These are phyloP conservation scores for Nidula niveotomentosa DNA, from an alignment of 1,284 basidiomycete species.

Conservation along the genomic window DNA sequence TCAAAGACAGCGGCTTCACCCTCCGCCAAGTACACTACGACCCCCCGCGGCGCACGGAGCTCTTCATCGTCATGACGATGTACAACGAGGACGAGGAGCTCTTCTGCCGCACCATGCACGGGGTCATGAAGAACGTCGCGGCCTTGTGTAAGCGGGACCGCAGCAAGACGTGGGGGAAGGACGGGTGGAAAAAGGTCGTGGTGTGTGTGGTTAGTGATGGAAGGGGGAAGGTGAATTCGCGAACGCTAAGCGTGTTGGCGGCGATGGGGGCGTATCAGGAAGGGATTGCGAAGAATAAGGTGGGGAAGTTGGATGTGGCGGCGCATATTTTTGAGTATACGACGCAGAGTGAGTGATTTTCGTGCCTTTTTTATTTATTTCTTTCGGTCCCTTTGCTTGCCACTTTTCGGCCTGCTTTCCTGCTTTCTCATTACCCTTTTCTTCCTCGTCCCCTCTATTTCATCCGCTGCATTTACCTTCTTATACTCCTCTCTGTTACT, in stretches of 20 bases:
- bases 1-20: slow-evolving; percentile 78
- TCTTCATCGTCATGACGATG: slow-evolving; percentile 74
- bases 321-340: slow-evolving; percentile 98
- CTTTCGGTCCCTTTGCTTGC: no score
- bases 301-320: slow-evolving; percentile 79
- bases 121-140: slow-evolving; percentile 87
- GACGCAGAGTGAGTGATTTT: slow-evolving; percentile 66
- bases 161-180: slow-evolving; percentile 93
- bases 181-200: slow-evolving; percentile 93
- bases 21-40: slow-evolving; percentile 82
- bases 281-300: slow-evolving; percentile 88
- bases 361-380: not conserved
- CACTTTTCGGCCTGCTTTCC: no score
- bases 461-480: no score
- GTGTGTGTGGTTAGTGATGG: slow-evolving; percentile 74
- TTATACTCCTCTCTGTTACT: no score
- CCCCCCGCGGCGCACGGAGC: slow-evolving; percentile 80
- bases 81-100: slow-evolving; percentile 77
- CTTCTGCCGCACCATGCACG: slow-evolving; percentile 90
- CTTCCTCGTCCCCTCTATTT: no score
- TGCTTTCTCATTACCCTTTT: no score
- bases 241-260: slow-evolving; percentile 85
- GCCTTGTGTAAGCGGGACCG: slow-evolving; percentile 81
- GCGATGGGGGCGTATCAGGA: slow-evolving; percentile 87
- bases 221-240: slow-evolving; percentile 81